phyloP scores from a whole-genome alignment of 345 rosid genomes.

The Gynandropsis gynandra region DNA sequence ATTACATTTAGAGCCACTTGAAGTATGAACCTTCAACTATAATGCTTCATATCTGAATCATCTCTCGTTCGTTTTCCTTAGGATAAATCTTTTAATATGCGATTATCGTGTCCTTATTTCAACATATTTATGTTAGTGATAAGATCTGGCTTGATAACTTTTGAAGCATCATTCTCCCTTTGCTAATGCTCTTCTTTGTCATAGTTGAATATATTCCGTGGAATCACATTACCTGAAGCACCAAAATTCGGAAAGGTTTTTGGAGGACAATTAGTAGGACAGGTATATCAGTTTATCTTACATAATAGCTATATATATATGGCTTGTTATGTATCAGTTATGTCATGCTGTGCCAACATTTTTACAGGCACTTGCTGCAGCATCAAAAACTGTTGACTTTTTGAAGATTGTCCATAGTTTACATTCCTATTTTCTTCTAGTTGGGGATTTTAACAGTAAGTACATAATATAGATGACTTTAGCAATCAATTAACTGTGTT shows the following conservation, averaged over 20 bases:
- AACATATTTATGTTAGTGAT: background rate
- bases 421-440: slow-evolving; percentile 83
- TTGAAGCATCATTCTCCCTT: slow-evolving; percentile 10
- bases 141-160: slow-evolving; percentile 2
- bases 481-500: slow-evolving; percentile 12
- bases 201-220: slow-evolving; percentile 81
- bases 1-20: slow-evolving; percentile 81
- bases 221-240: slow-evolving; percentile 81
- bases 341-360: slow-evolving; percentile 4
- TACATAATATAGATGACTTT: slow-evolving; percentile 5
- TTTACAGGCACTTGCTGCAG: slow-evolving; percentile 91
- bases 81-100: background rate
- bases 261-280: slow-evolving; percentile 94
- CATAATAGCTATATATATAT: background rate
- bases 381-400: slow-evolving; percentile 92
- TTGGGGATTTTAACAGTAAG: slow-evolving; percentile 84
- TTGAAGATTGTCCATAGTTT: slow-evolving; percentile 85
- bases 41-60: background rate
- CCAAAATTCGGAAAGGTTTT: slow-evolving; percentile 87
- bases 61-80: background rate
- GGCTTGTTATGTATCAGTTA: slow-evolving; percentile 5
- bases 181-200: slow-evolving; percentile 18
- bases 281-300: slow-evolving; percentile 37
- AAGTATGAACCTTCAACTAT: slow-evolving; percentile 37
- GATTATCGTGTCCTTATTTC: slow-evolving; percentile 4